phyloP scores from a whole-genome alignment of 495 filamentous ascomycete genomes.

The Lasiosphaeria hispida region DNA sequence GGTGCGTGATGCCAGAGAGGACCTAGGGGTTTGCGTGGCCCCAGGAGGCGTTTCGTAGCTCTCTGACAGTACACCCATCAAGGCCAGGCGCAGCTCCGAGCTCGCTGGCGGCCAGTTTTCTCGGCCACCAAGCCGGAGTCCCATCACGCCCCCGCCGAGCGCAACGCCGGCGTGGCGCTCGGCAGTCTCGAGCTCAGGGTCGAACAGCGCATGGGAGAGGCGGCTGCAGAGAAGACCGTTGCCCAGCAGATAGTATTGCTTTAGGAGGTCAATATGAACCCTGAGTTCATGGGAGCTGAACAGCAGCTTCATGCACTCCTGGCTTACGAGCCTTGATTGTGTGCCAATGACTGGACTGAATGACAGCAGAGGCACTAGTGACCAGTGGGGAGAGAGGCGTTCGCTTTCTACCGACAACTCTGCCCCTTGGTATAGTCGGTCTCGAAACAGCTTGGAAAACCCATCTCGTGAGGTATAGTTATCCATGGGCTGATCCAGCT shows the following conservation, averaged over 20 bases:
- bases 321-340: constrained; percentile 75
- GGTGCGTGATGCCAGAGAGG: constrained; percentile 14
- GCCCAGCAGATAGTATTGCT: constrained; percentile 76
- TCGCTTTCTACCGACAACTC: constrained; percentile 1
- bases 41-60: constrained; percentile 49
- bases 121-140: constrained; percentile 71
- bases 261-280: constrained; percentile 74
- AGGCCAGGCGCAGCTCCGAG: constrained; percentile 81
- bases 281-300: constrained; percentile 71
- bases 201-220: constrained; percentile 81
- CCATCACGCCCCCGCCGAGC: constrained; percentile 69
- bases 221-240: constrained; percentile 79
- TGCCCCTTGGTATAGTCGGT: constrained; percentile 26
- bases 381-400: constrained; percentile 65
- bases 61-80: constrained; percentile 84
- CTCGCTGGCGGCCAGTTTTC: constrained; percentile 89
- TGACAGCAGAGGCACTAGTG: constrained; percentile 68
- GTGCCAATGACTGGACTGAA: constrained; percentile 69
- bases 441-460: constrained; percentile 31
- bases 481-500: constrained; percentile 37
- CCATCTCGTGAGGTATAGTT: constrained; percentile 25
- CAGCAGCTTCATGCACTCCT: constrained; percentile 72
- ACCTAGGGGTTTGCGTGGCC: neutral
- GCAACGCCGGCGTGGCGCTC: constrained; percentile 68
- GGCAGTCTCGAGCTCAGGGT: constrained; percentile 75